Conservation (phyloP, 2,329 filamentous ascomycete genomes). For the Trichoderma atroviride region DNA sequence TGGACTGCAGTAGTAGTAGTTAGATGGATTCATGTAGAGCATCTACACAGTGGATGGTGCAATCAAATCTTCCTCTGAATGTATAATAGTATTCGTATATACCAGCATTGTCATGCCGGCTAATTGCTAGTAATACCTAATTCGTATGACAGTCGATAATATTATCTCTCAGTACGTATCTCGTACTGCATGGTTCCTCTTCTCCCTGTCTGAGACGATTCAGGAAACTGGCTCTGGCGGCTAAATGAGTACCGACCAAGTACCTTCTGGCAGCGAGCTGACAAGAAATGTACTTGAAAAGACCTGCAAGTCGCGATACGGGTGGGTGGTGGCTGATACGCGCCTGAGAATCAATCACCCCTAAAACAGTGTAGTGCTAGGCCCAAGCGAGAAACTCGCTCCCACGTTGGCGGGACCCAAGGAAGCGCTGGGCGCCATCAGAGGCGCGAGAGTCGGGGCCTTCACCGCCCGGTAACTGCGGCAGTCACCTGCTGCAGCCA, state of each 20-base stretch:
- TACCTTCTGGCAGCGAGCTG: background rate
- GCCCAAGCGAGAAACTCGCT: background rate
- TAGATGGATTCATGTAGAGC: background rate
- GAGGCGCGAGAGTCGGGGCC: background rate
- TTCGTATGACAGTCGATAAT: background rate
- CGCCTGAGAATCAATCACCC: background rate
- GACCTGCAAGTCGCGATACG: background rate
- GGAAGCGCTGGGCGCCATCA: background rate
- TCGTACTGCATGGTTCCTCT: background rate
- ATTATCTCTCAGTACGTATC: background rate
- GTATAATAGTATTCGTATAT: background rate
- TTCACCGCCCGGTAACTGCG: constrained; percentile 18
- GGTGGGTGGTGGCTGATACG: background rate
- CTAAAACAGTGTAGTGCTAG: background rate
- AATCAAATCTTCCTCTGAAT: background rate
- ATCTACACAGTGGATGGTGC: background rate
- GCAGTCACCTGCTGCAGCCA: constrained; percentile 28
- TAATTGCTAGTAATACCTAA: background rate
- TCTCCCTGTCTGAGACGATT: background rate
- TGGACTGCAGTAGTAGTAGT: too few species aligned
- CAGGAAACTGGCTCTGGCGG: background rate
- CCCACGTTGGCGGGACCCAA: constrained; percentile 7
- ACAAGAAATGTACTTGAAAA: background rate
- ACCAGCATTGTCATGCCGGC: background rate
- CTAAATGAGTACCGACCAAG: background rate